Evolutionary conservation across 371 early-diverging fungal species (phyloP), one percentile per base, ranked within the genome.

Genomic region (Rhizopus delemar): DNA sequence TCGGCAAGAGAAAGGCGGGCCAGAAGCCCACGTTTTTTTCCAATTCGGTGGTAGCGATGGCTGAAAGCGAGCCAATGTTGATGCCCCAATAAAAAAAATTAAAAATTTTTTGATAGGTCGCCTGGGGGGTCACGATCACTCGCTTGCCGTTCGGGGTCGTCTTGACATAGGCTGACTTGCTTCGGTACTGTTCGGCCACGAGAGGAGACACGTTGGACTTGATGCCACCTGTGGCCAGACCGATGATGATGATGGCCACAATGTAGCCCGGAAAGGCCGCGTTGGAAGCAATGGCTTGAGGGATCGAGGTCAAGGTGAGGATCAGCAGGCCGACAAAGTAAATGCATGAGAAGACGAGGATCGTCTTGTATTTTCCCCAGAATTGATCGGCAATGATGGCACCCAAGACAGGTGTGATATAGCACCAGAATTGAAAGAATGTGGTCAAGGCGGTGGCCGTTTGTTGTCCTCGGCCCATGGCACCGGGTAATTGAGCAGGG

Each of bases 361-460:
- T 93, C 15, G 94, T 90, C 68, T 82, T 84, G 78, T 84, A 93
- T 78, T 91, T 90, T 54, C 96, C 96, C 53, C 91, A 75, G 63
- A 86, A 86, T 66, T 85, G 84, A 80, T 93, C 96, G 15, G 93
- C 88, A 41, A 94, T 63, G 32, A 90, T 69, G 46, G 92, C 94
- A 54, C 93, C 92, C n/a, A 93, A 57, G 46, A 93, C 80, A 16
- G 93, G 80, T 12, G 90, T 91, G 34, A 89, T 66, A 70, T 92
- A 95, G 36, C 88, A 87, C 74, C 90, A 82, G 72, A 91, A 92
- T 53, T 79, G 75, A 71, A 95, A 94, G 46, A 88, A 86, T 35
- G 89, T 90, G n/a, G 82, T 77, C 32, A 91, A 74, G 13, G 86
- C 86, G 0, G 90, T 90, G 8, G 91, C 79, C 0, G 73, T 67